These are phyloP conservation scores for Diaporthe australafricana DNA, from an alignment of 2,329 filamentous ascomycete species.

Conservation along the genomic window DNA sequence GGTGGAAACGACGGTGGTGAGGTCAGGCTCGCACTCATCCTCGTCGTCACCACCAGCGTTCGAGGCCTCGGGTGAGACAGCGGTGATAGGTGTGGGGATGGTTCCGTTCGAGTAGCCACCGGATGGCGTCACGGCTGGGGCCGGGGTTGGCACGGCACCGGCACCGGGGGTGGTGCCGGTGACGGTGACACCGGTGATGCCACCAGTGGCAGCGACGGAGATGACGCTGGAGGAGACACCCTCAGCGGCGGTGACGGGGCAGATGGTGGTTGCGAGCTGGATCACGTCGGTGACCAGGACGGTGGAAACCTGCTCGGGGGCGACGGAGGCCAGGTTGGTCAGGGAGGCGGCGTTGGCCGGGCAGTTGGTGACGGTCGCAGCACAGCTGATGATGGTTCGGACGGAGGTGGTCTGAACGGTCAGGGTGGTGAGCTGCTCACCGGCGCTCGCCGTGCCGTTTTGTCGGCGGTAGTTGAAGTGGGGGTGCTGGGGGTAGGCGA, in stretches of 20 bases:
- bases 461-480: constrained; percentile 45
- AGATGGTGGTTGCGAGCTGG: constrained; percentile 53
- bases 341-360: constrained; percentile 47
- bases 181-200: constrained; percentile 52
- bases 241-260: constrained; percentile 54
- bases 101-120: constrained; percentile 26
- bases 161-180: constrained; percentile 52
- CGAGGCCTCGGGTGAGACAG: constrained; percentile 20
- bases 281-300: constrained; percentile 53
- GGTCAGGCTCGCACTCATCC: constrained; percentile 36
- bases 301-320: constrained; percentile 42
- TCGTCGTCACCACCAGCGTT: constrained; percentile 14
- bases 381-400: constrained; percentile 52
- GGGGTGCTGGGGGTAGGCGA: constrained; percentile 53
- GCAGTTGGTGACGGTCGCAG: constrained; percentile 54
- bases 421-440: constrained; percentile 50
- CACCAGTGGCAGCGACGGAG: constrained; percentile 45
- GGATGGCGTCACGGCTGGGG: background rate
- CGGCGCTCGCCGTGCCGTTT: constrained; percentile 38
- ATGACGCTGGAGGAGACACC: constrained; percentile 53
- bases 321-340: constrained; percentile 44
- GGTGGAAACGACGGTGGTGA: constrained; percentile 43
- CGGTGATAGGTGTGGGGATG: constrained; percentile 3
- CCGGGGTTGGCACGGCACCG: constrained; percentile 37
- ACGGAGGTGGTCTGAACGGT: constrained; percentile 50